Conservation (phyloP, 1,284 basidiomycete genomes). For the Rhizopogon hawkerae region DNA sequence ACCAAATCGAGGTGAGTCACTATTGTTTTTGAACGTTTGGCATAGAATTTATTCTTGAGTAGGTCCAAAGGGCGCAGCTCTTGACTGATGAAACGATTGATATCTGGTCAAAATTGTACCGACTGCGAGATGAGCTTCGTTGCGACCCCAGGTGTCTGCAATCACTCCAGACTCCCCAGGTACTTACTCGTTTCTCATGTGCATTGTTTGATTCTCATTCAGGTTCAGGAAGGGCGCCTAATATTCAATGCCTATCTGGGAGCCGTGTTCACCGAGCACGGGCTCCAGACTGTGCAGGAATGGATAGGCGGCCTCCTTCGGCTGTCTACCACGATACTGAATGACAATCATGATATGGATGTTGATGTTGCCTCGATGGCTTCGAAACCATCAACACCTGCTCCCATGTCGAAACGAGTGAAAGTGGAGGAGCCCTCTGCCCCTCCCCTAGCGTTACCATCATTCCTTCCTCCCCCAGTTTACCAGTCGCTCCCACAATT, state of each 20-base stretch:
- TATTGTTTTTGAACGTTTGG: conserved; percentile 3
- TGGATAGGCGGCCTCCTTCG: conserved; percentile 54
- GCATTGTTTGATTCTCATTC: conserved; percentile 13
- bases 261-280: conserved; percentile 50
- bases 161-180: conserved; percentile 39
- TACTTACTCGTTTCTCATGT: conserved; percentile 22
- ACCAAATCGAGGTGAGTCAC: conserved; percentile 42
- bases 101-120: conserved; percentile 52
- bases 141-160: conserved; percentile 39
- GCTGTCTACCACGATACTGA: conserved; percentile 19
- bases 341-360: conserved; percentile 16
- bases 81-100: conserved; percentile 42
- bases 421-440: conserved; percentile 25
- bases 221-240: conserved; percentile 43
- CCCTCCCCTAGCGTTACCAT: conserved; percentile 20
- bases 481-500: conserved; percentile 6
- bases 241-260: conserved; percentile 63
- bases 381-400: conserved; percentile 21
- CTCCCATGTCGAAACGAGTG: conserved; percentile 22
- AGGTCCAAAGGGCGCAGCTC: conserved; percentile 30
- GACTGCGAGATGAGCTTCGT: conserved; percentile 48
- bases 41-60: conserved; percentile 14
- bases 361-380: conserved; percentile 18
- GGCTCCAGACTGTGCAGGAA: conserved; percentile 39
- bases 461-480: not conserved